phyloP scores from a whole-genome alignment of 2,329 filamentous ascomycete species.

The Colletotrichum viniferum region DNA sequence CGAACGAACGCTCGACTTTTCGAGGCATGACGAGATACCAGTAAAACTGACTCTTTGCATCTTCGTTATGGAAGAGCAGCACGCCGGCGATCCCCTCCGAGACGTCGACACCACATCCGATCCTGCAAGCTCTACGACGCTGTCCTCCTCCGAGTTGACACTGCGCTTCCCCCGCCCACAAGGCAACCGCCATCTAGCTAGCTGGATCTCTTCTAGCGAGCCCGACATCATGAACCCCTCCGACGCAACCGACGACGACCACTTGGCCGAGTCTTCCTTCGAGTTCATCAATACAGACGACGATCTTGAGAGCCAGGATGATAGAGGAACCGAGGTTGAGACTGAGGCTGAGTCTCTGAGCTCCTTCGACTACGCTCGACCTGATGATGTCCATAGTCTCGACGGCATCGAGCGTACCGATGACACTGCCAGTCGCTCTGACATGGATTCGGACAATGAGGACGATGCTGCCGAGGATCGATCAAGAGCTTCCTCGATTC shows the following conservation, averaged over 20 bases:
- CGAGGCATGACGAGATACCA: conserved; percentile 40
- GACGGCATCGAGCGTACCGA: conserved; percentile 53
- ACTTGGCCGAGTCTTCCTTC: conserved; percentile 61
- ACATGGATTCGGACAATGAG: conserved; percentile 14
- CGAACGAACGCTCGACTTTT: conserved; percentile 22
- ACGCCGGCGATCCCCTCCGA: conserved; percentile 18
- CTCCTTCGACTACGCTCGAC: conserved; percentile 52
- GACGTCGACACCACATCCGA: conserved; percentile 19
- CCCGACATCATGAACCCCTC: conserved; percentile 60
- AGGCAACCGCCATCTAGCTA: conserved; percentile 59
- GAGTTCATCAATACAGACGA: conserved; percentile 61
- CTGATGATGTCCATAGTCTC: conserved; percentile 58
- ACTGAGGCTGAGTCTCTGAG: conserved; percentile 50
- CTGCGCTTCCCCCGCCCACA: conserved; percentile 62
- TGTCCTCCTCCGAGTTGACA: conserved; percentile 50
- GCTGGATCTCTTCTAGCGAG: conserved; percentile 63
- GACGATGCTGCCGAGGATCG: conserved; percentile 25
- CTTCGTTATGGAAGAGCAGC: conserved; percentile 59
- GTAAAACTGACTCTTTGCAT: conserved; percentile 36
- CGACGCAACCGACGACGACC: conserved; percentile 41
- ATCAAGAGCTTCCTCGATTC: conserved; percentile 43
- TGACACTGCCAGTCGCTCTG: conserved; percentile 28
- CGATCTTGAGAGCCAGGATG: conserved; percentile 59
- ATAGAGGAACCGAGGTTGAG: conserved; percentile 46
- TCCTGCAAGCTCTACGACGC: conserved; percentile 27